Evolutionary conservation across 164 flowering plant species (phyloP).

Genomic region (Aristolochia contorta): DNA sequence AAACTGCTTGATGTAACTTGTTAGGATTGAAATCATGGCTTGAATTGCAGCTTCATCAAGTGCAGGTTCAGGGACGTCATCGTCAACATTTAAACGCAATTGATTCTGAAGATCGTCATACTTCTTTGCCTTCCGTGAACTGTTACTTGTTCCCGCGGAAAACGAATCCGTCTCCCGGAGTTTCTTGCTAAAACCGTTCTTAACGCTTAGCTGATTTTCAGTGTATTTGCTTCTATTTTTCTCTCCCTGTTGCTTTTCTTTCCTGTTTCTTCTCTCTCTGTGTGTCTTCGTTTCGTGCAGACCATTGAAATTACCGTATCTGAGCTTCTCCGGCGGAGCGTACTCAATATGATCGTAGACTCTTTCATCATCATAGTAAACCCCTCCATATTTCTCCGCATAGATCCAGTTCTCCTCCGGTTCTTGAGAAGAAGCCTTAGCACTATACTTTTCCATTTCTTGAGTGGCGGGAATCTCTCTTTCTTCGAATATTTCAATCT

Average conservation of each 20-base stretch:
- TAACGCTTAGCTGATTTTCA: slow-evolving; percentile 11
- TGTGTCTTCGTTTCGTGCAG: slow-evolving; percentile 3
- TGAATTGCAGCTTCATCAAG: slow-evolving; percentile 60
- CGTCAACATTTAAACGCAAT: slow-evolving; percentile 11
- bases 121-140: slow-evolving; percentile 16
- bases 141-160: slow-evolving; percentile 11
- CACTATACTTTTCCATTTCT: slow-evolving; percentile 12
- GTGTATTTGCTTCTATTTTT: slow-evolving; percentile 8
- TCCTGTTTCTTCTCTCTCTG: slow-evolving; percentile 11
- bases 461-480: slow-evolving; percentile 7
- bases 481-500: slow-evolving; percentile 11
- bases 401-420: slow-evolving; percentile 11
- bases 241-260: slow-evolving; percentile 10
- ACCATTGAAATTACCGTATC: background rate
- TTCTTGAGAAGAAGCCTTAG: background rate
- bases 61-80: slow-evolving; percentile 26
- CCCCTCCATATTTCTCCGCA: slow-evolving; percentile 17
- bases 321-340: slow-evolving; percentile 11
- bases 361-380: slow-evolving; percentile 17
- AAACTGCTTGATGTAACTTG: slow-evolving; percentile 34
- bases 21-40: slow-evolving; percentile 60
- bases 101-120: slow-evolving; percentile 14
- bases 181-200: slow-evolving; percentile 9
- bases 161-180: slow-evolving; percentile 11
- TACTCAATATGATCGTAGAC: slow-evolving; percentile 8